Conservation (phyloP, 306 rosid genomes). For the Argentina anserina region DNA sequence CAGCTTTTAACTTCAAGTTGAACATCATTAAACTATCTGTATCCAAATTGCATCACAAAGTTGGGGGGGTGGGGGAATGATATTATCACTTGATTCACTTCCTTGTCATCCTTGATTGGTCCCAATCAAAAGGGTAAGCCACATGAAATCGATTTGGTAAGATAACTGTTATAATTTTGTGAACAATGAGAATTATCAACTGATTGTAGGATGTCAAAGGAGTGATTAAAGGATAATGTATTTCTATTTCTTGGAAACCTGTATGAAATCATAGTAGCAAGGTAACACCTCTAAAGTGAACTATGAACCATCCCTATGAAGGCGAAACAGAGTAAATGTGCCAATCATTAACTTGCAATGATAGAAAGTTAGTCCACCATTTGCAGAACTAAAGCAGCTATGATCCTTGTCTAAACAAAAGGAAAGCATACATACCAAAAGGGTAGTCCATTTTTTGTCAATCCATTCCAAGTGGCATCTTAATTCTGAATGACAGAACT, state of each 20-base stretch:
- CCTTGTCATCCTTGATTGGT: background rate
- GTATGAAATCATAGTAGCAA: background rate
- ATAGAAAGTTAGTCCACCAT: background rate
- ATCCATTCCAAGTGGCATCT: constrained; percentile 19
- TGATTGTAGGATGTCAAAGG: background rate
- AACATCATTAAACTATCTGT: background rate
- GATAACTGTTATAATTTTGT: background rate
- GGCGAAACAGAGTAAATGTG: background rate
- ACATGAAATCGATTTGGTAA: background rate
- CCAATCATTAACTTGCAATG: background rate
- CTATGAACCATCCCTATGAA: background rate
- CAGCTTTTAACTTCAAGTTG: background rate
- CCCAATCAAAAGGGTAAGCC: background rate
- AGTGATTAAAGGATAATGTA: background rate
- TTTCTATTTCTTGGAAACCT: background rate
- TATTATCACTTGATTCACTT: background rate
- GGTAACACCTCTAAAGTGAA: background rate
- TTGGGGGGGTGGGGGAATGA: background rate
- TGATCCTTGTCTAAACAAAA: background rate
- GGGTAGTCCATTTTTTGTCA: background rate
- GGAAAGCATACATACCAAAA: background rate
- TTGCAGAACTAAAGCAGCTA: background rate
- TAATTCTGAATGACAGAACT: constrained; percentile 1
- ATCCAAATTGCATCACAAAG: background rate
- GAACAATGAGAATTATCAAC: background rate